These are phyloP conservation scores for Suillus brevipes DNA, from an alignment of 768 basidiomycete species.

Conservation along the genomic window DNA sequence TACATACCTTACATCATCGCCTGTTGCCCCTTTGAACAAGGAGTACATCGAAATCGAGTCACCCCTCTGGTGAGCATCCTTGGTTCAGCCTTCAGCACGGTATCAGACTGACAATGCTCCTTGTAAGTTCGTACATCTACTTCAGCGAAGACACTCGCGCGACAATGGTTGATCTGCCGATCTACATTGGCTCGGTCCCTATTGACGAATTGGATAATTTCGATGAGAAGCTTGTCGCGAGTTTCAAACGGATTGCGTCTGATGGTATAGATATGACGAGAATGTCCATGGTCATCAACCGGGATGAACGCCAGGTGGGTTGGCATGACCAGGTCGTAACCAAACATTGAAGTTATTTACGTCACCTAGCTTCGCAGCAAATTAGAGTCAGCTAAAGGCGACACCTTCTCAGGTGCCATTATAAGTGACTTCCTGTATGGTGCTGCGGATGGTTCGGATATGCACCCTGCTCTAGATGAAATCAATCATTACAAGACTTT, in stretches of 20 bases:
- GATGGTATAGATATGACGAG: conserved; percentile 89
- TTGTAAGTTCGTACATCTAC: conserved; percentile 75
- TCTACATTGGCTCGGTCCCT: conserved; percentile 85
- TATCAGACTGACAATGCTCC: background rate
- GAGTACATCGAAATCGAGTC: conserved; percentile 90
- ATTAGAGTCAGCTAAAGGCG: conserved; percentile 81
- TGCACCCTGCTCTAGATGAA: conserved; percentile 74
- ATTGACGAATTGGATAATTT: conserved; percentile 75
- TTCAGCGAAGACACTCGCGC: conserved; percentile 78
- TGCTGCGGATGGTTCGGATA: conserved; percentile 74
- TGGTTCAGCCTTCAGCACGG: background rate
- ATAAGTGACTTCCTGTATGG: conserved; percentile 90
- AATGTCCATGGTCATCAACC: conserved; percentile 81
- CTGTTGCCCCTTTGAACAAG: conserved; percentile 81
- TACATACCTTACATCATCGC: conserved; percentile 85
- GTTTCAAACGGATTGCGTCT: conserved; percentile 65
- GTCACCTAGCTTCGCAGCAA: conserved; percentile 69
- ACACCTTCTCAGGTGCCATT: conserved; percentile 71
- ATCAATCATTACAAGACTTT: conserved; percentile 69
- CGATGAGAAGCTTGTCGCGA: conserved; percentile 62
- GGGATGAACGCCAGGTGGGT: conserved; percentile 83
- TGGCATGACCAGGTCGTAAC: background rate
- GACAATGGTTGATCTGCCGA: conserved; percentile 66
- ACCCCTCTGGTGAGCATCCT: conserved; percentile 70
- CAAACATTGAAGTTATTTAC: conserved; percentile 8